Evolutionary conservation across 345 rosid species (phyloP).

Genomic region (Linum usitatissimum): DNA sequence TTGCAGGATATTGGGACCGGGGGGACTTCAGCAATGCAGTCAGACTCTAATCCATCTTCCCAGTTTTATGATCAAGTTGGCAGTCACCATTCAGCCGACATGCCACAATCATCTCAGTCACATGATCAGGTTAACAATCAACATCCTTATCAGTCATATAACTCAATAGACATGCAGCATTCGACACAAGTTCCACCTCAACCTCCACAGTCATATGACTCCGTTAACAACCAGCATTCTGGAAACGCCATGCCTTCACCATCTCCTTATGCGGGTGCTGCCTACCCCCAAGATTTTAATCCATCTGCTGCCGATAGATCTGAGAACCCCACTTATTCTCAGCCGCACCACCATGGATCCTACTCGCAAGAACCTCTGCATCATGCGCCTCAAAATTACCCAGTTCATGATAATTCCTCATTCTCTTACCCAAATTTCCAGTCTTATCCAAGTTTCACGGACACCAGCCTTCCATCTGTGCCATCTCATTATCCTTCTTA

Average conservation of each 20-base stretch:
- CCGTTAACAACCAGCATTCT: conserved; percentile 12
- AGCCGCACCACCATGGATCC: conserved; percentile 43
- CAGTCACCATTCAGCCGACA: conserved; percentile 23
- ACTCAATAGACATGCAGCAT: conserved; percentile 25
- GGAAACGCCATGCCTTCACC: conserved; percentile 20
- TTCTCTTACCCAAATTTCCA: conserved; percentile 73
- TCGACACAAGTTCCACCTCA: conserved; percentile 28
- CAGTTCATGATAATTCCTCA: conserved; percentile 43
- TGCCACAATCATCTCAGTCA: conserved; percentile 36
- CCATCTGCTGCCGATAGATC: conserved; percentile 35
- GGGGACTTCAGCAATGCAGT: conserved; percentile 33
- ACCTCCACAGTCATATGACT: conserved; percentile 14
- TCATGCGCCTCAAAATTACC: conserved; percentile 42
- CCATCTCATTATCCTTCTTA: conserved; percentile 50
- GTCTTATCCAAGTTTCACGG: conserved; percentile 76
- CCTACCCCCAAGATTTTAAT: conserved; percentile 47
- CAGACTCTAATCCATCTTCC: conserved; percentile 39
- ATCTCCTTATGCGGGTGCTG: conserved; percentile 28
- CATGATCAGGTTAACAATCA: conserved; percentile 37
- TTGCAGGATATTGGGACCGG: conserved; percentile 50
- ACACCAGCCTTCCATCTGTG: conserved; percentile 65
- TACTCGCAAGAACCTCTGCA: conserved; percentile 52
- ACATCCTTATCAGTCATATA: conserved; percentile 38
- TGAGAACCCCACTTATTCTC: conserved; percentile 38
- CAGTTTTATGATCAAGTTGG: conserved; percentile 35